phyloP scores from a whole-genome alignment of 2,329 filamentous ascomycete genomes.

The Macrophomina tecta region DNA sequence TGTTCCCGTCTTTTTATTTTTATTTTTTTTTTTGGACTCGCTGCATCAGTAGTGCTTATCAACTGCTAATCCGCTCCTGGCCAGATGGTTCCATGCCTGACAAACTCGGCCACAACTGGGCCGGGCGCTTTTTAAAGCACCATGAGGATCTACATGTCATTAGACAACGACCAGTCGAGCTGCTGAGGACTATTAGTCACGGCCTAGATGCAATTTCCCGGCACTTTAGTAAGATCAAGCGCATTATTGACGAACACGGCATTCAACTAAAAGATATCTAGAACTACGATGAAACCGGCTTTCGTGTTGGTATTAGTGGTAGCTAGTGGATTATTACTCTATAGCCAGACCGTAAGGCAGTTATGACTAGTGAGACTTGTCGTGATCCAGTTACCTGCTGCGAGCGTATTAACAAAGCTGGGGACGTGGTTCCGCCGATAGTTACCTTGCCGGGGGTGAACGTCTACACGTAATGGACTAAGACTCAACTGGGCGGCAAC shows the following conservation, averaged over 20 bases:
- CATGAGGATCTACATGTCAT: not conserved
- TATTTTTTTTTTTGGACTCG: too few relatives aligned
- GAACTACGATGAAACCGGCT: constrained; percentile 31
- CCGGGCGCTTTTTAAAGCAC: not conserved
- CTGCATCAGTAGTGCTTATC: not conserved
- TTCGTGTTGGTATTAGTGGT: constrained; percentile 29
- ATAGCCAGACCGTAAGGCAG: constrained; percentile 25
- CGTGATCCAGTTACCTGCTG: constrained; percentile 28
- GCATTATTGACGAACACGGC: constrained; percentile 26
- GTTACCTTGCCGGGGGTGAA: constrained; percentile 32
- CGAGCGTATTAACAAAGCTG: constrained; percentile 28
- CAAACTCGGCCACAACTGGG: not conserved
- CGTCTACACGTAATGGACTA: constrained; percentile 28
- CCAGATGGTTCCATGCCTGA: not conserved
- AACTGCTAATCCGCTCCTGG: not conserved
- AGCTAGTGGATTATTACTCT: constrained; percentile 25
- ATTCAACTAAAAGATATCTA: constrained; percentile 31
- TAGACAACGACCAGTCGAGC: not conserved
- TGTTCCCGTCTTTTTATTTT: too few relatives aligned
- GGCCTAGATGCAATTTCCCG: not conserved
- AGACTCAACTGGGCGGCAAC: constrained; percentile 12
- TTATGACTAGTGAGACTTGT: constrained; percentile 7
- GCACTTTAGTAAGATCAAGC: not conserved
- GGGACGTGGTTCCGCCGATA: constrained; percentile 30
- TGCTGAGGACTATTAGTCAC: not conserved